Base-by-base conservation (phyloP, 768 basidiomycete species). In the Podaxis sp. region DNA sequence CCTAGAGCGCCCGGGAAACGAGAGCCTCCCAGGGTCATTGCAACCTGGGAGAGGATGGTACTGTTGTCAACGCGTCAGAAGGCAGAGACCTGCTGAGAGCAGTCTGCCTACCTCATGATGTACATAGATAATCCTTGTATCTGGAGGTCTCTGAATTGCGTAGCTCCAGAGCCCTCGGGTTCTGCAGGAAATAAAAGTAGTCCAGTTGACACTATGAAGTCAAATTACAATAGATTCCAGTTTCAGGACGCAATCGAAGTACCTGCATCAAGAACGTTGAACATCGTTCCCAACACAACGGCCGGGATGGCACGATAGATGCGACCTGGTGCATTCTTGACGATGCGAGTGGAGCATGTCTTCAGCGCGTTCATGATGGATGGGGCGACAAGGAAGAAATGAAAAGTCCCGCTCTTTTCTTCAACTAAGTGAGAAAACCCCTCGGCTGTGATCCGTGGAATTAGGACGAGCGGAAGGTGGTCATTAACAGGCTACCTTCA, bases 41-140 rank as follows among this genome's bases (percentile, higher is more conserved):
- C 65, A 4, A 71, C 8, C 48, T 71, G 70, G 3, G 67, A 68
- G 5, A 64, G 57, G 13, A 71, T 42, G 2, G 63, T 67, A 42
- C 68, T 46, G 44, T 13, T 7, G 19, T 5, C n/a, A 2, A 46
- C 4, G 15, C n/a, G n/a, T 46, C 44, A 46, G 44, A 17, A 46
- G 44, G 19, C 8, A 19, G n/a, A 46, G 7, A 46, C 44, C 44
- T 33, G 2, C 33, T 9, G 8, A 33, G 33, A 9, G 33, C 7
- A 33, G 33, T 33, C 33, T 9, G 33, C 66, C 44, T 13, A 69
- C 69, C 70, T 71, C 64, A 67, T 68, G 48, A 70, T 66, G 49
- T 64, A 70, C 70, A 70, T 66, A 0, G 69, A 70, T n/a, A 71
- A n/a, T 13, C 66, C 70, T 52, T 70, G 69, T 13, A 69, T 51